Evolutionary conservation across 2,329 filamentous ascomycete genomes (phyloP).

Genomic region (Paracoccidioides lutzii): DNA sequence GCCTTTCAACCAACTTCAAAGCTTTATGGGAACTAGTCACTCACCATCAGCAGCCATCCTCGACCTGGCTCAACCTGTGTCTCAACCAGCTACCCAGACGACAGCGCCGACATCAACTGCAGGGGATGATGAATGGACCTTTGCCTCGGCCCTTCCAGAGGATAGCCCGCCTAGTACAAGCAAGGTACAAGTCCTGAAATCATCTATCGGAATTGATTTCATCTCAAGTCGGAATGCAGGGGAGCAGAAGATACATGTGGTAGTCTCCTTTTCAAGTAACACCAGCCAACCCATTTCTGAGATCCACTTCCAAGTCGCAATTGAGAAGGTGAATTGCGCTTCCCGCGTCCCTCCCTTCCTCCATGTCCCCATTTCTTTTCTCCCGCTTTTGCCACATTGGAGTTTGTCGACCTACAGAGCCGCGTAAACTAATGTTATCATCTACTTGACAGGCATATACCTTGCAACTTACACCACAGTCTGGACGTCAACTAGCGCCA

Average conservation of each 20-base stretch:
- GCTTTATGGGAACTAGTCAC: slow-evolving; percentile 11
- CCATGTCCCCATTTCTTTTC: background rate
- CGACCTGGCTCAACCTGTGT: slow-evolving; percentile 17
- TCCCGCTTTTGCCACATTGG: background rate
- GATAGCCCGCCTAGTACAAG: slow-evolving; percentile 46
- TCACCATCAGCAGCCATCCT: slow-evolving; percentile 21
- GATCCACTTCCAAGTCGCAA: slow-evolving; percentile 81
- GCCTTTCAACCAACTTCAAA: slow-evolving; percentile 22
- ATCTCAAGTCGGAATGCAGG: slow-evolving; percentile 47
- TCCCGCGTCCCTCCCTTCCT: background rate
- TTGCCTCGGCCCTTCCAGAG: slow-evolving; percentile 71
- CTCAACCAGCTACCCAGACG: slow-evolving; percentile 7
- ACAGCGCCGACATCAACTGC: slow-evolving; percentile 14
- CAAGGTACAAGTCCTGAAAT: slow-evolving; percentile 55
- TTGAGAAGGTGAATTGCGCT: slow-evolving; percentile 59
- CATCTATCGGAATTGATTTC: slow-evolving; percentile 59
- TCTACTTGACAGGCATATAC: slow-evolving; percentile 52
- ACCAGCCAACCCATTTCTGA: slow-evolving; percentile 58
- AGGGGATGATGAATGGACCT: slow-evolving; percentile 88
- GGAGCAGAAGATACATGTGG: slow-evolving; percentile 51
- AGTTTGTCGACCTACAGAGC: background rate
- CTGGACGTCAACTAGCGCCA: slow-evolving; percentile 60
- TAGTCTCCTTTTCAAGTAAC: slow-evolving; percentile 74
- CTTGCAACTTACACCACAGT: slow-evolving; percentile 73
- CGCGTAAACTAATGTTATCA: slow-evolving; percentile 2